Conservation (phyloP, 805 yeast species). For the Lipomyces sp. region DNA sequence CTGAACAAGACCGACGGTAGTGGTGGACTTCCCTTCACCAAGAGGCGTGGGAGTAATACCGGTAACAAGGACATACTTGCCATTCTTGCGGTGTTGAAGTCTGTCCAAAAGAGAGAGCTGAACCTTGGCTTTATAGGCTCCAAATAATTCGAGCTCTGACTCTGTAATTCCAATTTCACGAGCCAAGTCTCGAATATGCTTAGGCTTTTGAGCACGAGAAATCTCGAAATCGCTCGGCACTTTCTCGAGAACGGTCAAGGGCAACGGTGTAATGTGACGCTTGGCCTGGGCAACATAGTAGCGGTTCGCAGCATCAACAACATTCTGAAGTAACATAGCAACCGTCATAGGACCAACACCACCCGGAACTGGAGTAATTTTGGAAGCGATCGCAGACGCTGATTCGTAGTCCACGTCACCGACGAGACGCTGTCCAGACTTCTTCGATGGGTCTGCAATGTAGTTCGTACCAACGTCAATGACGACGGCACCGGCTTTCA, state of each 20-base stretch:
- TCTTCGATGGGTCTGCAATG: constrained; percentile 67
- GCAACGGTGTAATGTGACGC: constrained; percentile 53
- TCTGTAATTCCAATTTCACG: constrained; percentile 74
- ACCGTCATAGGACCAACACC: constrained; percentile 99
- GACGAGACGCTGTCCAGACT: constrained; percentile 78
- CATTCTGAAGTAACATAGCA: constrained; percentile 87
- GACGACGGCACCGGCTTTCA: constrained; percentile 79
- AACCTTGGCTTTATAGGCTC: constrained; percentile 87
- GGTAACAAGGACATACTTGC: constrained; percentile 86
- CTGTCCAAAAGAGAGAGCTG: constrained; percentile 67
- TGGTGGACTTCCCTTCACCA: constrained; percentile 97
- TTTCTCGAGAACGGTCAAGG: constrained; percentile 54
- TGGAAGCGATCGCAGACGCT: constrained; percentile 59
- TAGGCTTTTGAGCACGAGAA: constrained; percentile 85
- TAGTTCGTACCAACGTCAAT: constrained; percentile 96
- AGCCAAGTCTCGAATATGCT: constrained; percentile 71
- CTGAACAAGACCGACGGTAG: constrained; percentile 95
- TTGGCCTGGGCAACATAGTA: constrained; percentile 47
- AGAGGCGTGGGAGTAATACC: constrained; percentile 98
- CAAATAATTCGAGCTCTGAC: constrained; percentile 80
- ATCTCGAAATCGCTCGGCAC: constrained; percentile 91
- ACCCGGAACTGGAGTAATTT: constrained; percentile 95
- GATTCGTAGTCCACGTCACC: constrained; percentile 89
- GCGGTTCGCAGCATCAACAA: constrained; percentile 70
- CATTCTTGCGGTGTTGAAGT: constrained; percentile 60